phyloP scores from a whole-genome alignment of 2,329 filamentous ascomycete genomes.

The Sporothrix inflata region DNA sequence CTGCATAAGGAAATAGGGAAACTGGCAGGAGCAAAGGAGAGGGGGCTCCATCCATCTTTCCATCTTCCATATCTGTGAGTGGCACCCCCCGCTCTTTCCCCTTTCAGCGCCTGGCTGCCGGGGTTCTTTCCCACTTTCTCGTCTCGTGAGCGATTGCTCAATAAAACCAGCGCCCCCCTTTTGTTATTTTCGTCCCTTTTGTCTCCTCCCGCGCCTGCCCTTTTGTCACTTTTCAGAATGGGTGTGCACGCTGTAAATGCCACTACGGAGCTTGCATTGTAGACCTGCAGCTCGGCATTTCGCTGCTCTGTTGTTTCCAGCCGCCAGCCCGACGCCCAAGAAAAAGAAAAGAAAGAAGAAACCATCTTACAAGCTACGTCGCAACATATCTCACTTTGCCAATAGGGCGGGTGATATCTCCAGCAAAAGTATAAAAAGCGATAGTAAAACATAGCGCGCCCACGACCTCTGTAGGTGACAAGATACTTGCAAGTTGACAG shows the following conservation, averaged over 20 bases:
- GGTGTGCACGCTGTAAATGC: constrained; percentile 10
- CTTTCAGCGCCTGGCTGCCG: neutral
- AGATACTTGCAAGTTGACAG: neutral
- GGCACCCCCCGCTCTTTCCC: constrained; percentile 12
- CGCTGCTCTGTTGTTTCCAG: constrained; percentile 1
- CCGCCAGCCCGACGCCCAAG: neutral
- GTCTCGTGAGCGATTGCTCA: constrained; percentile 14
- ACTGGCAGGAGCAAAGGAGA: neutral
- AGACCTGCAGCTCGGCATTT: neutral
- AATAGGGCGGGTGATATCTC: neutral
- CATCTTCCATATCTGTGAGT: neutral
- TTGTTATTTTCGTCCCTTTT: neutral
- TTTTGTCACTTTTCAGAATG: neutral
- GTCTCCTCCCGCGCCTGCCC: neutral
- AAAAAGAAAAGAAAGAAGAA: neutral
- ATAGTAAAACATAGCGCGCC: neutral
- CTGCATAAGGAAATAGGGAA: neutral
- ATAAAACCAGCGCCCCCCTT: constrained; percentile 15
- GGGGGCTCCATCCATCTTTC: neutral
- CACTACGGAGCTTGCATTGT: neutral
- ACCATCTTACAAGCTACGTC: no score
- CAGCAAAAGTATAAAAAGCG: neutral
- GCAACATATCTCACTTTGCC: constrained; percentile 9
- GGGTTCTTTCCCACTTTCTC: constrained; percentile 12
- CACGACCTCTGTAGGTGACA: neutral